Conservation (phyloP, 2,329 filamentous ascomycete genomes). For the Xylariales sp. region DNA sequence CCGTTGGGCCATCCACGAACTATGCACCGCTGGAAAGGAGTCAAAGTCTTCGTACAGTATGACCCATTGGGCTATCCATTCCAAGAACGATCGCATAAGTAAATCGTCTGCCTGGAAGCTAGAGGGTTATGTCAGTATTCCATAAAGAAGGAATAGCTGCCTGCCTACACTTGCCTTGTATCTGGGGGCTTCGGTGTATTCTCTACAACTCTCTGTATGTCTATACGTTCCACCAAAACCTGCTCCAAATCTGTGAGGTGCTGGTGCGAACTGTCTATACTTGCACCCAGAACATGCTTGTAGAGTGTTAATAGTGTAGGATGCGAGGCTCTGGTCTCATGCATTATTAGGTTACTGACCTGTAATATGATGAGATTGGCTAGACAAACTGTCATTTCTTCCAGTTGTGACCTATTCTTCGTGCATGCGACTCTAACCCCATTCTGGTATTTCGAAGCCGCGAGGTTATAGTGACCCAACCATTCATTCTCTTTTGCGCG, state of each 20-base stretch:
- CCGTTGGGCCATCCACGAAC: too few relatives aligned
- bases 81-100: neutral
- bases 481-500: neutral
- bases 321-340: too few relatives aligned
- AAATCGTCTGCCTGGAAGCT: neutral
- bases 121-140: neutral
- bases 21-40: too few relatives aligned
- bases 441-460: neutral
- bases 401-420: neutral
- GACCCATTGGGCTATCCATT: neutral
- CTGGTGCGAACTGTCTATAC: neutral
- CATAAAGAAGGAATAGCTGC: too few relatives aligned
- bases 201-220: too few relatives aligned
- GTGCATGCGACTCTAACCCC: neutral
- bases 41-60: too few relatives aligned
- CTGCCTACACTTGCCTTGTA: too few relatives aligned
- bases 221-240: too few relatives aligned
- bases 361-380: neutral
- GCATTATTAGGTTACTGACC: too few relatives aligned
- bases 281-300: neutral
- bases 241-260: neutral
- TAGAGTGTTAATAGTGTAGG: neutral
- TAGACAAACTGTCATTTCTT: neutral
- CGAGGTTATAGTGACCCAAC: neutral
- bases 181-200: too few relatives aligned